Conservation (phyloP, 2,329 filamentous ascomycete genomes). For the Ascochyta fabae region DNA sequence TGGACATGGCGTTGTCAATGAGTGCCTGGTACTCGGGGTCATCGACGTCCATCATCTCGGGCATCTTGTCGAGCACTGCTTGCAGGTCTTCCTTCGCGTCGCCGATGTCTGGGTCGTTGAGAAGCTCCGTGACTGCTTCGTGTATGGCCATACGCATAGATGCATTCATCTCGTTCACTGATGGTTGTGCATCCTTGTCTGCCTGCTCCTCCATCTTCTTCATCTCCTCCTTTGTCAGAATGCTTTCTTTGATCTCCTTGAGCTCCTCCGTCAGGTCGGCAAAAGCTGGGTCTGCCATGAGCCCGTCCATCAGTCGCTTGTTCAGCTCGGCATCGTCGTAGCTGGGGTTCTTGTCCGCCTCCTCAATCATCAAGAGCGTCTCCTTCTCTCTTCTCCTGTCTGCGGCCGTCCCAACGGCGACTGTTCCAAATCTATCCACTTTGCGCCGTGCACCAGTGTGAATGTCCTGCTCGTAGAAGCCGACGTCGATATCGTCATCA, state of each 20-base stretch:
- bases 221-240: constrained; percentile 21
- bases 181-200: constrained; percentile 20
- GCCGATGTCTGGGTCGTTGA: constrained; percentile 39
- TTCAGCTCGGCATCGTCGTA: constrained; percentile 39
- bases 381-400: constrained; percentile 32
- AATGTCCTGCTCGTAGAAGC: constrained; percentile 41
- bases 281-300: constrained; percentile 41
- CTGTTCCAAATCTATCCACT: constrained; percentile 31
- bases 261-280: constrained; percentile 36
- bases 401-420: constrained; percentile 29
- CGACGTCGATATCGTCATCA: constrained; percentile 30
- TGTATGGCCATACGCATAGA: constrained; percentile 27
- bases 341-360: constrained; percentile 32
- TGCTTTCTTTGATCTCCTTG: constrained; percentile 33
- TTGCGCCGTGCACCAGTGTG: constrained; percentile 31
- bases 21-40: constrained; percentile 30
- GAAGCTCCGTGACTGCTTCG: constrained; percentile 31
- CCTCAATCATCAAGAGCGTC: constrained; percentile 32
- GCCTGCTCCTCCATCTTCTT: constrained; percentile 2
- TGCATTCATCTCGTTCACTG: constrained; percentile 25
- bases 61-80: constrained; percentile 33
- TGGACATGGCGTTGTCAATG: constrained; percentile 29
- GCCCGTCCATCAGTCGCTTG: constrained; percentile 33
- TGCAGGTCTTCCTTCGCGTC: constrained; percentile 30
- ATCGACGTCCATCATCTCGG: constrained; percentile 27